Evolutionary conservation across 2,329 filamentous ascomycete species (phyloP), one percentile per base, ranked within the genome.

Genomic region (Arthrobotrys sphaeroides): DNA sequence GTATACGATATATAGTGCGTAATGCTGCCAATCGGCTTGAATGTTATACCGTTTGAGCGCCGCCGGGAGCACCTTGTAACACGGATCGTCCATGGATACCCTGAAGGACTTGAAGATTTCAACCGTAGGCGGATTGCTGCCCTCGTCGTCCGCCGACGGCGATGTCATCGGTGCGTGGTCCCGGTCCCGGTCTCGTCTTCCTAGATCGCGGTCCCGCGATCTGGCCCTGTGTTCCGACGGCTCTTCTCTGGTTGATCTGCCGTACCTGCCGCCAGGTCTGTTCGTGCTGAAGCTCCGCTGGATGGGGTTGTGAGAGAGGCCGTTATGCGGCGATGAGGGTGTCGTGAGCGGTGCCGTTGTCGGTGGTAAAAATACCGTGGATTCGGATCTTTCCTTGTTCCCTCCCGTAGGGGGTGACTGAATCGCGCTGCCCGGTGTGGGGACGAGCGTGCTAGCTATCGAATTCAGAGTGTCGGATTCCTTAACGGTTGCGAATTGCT

Each of bases 91-190:
- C 88, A 98, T 96, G 81, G 92, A 95, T 77, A 99, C 95, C 40
- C 94, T 90, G 87, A 99, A 99, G 0, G 92, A 96, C 83, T 99
- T 99, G 89, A 98, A 98, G 73, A 99, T 97, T 83, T 99, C 95
- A 73, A 97, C 94, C 42, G 83, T 84, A 13, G 83, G 83, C 5
- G 83, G 82, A 51, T 81, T 78, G 26, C 77, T 69, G 16, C 66
- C 43, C n/a, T 77, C 73, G 53, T 77, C 73, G 0, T 77, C 73
- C 22, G 55, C 70, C 0, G 73, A 42, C 20, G 72, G 72, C 2
- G 72, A 75, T 36, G 72, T 31, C 45, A 75, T 69, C 2, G 72
- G 38, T 5, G 55, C 38, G 33, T 62, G 57, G 12, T 60, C 51
- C 6, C 60, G 43, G n/a, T n/a, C n/a, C n/a, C n/a, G n/a, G n/a